Conservation (phyloP, 2,329 filamentous ascomycete genomes). For the Pseudogymnoascus sp. region DNA sequence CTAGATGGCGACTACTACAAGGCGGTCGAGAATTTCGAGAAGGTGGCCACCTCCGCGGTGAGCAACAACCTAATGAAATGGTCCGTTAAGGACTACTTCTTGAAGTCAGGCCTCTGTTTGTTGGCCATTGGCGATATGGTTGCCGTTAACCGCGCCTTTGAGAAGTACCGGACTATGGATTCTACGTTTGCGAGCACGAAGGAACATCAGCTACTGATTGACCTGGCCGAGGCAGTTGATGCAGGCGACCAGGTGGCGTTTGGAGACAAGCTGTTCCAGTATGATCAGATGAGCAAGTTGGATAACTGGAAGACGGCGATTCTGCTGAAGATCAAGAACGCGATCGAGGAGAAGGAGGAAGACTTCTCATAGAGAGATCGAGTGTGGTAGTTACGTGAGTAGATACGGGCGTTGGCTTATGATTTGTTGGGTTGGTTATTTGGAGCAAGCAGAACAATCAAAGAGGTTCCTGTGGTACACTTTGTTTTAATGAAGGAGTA, state of each 20-base stretch:
- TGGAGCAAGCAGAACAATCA: constrained; percentile 8
- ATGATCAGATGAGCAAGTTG: constrained; percentile 84
- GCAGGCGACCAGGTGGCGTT: constrained; percentile 75
- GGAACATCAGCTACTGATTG: constrained; percentile 73
- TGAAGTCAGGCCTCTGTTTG: constrained; percentile 90
- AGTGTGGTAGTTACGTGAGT: neutral
- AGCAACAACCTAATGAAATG: constrained; percentile 90
- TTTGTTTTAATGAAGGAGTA: constrained; percentile 2
- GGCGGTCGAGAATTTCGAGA: constrained; percentile 75
- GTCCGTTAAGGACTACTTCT: constrained; percentile 90
- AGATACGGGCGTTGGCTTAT: neutral
- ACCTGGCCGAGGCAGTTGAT: constrained; percentile 69
- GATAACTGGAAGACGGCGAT: constrained; percentile 96
- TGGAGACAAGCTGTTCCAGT: constrained; percentile 79
- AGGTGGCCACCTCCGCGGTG: constrained; percentile 69
- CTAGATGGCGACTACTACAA: constrained; percentile 78
- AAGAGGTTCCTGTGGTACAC: neutral
- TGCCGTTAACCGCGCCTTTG: constrained; percentile 68
- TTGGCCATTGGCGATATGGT: constrained; percentile 68
- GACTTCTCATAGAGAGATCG: constrained; percentile 55
- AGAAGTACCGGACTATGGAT: constrained; percentile 75
- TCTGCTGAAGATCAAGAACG: constrained; percentile 73
- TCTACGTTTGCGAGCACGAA: constrained; percentile 68
- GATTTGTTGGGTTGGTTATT: constrained; percentile 28
- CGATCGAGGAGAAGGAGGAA: constrained; percentile 64